These are phyloP conservation scores for Cercospora zeae-maydis DNA, from an alignment of 2,329 filamentous ascomycete species.

Conservation along the genomic window DNA sequence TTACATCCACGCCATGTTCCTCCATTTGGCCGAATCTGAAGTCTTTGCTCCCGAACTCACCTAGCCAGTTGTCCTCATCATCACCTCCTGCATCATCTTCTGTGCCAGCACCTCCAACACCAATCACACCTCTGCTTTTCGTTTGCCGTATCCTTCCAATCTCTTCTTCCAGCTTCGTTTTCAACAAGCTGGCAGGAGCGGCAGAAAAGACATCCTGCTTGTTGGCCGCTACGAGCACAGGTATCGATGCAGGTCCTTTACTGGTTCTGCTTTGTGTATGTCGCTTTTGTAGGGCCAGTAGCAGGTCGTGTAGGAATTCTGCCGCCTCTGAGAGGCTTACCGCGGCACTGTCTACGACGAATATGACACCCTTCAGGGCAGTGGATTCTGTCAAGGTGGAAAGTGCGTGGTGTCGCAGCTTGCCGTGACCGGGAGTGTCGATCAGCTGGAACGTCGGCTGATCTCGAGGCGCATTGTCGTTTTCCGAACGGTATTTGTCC, in stretches of 20 bases:
- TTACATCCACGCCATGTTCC: slow-evolving; percentile 75
- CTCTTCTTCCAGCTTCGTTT: slow-evolving; percentile 71
- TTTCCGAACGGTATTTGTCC: slow-evolving; percentile 61
- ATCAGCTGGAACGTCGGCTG: slow-evolving; percentile 71
- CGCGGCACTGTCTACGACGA: slow-evolving; percentile 72
- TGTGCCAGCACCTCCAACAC: slow-evolving; percentile 70
- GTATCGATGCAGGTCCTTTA: slow-evolving; percentile 59
- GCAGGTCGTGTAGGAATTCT: slow-evolving; percentile 80
- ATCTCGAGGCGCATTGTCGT: slow-evolving; percentile 56
- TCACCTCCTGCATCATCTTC: slow-evolving; percentile 60
- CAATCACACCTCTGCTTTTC: slow-evolving; percentile 74
- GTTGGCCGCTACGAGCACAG: slow-evolving; percentile 84
- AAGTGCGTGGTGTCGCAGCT: slow-evolving; percentile 70
- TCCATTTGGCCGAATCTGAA: slow-evolving; percentile 81
- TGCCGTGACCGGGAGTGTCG: slow-evolving; percentile 94
- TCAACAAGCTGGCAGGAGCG: slow-evolving; percentile 72
- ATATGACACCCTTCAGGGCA: slow-evolving; percentile 71
- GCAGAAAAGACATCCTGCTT: slow-evolving; percentile 96
- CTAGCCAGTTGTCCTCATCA: slow-evolving; percentile 73
- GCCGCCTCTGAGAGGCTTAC: slow-evolving; percentile 66
- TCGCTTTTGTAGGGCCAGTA: slow-evolving; percentile 77
- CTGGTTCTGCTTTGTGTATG: slow-evolving; percentile 55
- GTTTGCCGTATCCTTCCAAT: slow-evolving; percentile 73
- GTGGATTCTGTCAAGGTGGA: slow-evolving; percentile 44
- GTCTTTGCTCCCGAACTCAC: slow-evolving; percentile 69